A percentile compares a stretch with the other conserved stretches of the same genome.
Evolutionary conservation across 768 basidiomycete genomes (phyloP).

Genomic region (Kwoniella pini): DNA sequence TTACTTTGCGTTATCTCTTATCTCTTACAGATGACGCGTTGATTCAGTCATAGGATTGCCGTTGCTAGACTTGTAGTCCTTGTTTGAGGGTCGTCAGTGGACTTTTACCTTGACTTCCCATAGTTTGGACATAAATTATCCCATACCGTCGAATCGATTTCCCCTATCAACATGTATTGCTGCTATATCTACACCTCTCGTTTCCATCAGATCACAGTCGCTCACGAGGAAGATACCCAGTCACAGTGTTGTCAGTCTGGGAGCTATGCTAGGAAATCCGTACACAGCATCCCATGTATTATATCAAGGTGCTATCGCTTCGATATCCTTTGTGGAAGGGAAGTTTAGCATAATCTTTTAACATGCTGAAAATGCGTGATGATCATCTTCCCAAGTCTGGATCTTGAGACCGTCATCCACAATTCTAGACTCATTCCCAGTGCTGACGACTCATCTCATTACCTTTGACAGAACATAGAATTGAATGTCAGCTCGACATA

Average conservation of each 20-base stretch:
- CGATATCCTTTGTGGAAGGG: not conserved
- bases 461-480: too few relatives aligned
- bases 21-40: not conserved
- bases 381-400: too few relatives aligned
- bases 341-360: not conserved
- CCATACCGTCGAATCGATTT: too few relatives aligned
- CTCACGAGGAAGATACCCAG: too few relatives aligned
- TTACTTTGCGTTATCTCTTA: not conserved
- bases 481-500: too few relatives aligned
- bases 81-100: conserved; percentile 48
- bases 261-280: too few relatives aligned
- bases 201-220: too few relatives aligned
- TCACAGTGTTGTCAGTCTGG: too few relatives aligned
- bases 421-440: too few relatives aligned
- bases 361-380: not conserved
- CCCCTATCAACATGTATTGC: not conserved
- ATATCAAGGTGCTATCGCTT: too few relatives aligned
- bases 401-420: too few relatives aligned
- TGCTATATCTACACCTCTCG: not conserved
- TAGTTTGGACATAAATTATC: conserved; percentile 44
- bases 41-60: not conserved
- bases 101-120: conserved; percentile 35
- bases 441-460: too few relatives aligned
- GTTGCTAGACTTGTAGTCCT: conserved; percentile 34
- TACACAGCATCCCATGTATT: not conserved